Conservation (phyloP, 768 basidiomycete genomes). For the Bullera alba region DNA sequence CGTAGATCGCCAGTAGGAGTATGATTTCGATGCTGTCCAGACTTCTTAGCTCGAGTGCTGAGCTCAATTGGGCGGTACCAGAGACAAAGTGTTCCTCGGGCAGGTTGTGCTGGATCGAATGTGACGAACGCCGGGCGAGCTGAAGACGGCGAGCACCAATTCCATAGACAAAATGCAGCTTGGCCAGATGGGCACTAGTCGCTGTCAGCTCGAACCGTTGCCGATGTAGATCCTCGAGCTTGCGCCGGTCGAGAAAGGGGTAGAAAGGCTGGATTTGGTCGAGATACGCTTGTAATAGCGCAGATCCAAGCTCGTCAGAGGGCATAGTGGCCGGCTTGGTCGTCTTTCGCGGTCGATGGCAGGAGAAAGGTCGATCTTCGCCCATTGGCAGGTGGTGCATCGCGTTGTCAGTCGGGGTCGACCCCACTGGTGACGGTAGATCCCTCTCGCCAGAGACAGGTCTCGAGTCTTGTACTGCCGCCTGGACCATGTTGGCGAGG, state of each 20-base stretch:
- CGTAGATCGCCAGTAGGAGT: not conserved
- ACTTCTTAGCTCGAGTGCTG: constrained; percentile 1
- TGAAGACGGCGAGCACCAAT: constrained; percentile 4
- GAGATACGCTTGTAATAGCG: constrained; percentile 1
- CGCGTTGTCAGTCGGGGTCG: not conserved
- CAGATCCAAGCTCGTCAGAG: not conserved
- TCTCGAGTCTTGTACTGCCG: constrained; percentile 1
- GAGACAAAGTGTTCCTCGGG: constrained; percentile 5
- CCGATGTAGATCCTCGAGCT: not conserved
- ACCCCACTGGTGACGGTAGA: no score
- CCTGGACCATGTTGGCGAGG: constrained; percentile 8
- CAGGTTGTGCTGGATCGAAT: not conserved
- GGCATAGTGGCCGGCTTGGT: constrained; percentile 1
- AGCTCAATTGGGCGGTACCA: not conserved
- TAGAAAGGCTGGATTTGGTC: constrained; percentile 1
- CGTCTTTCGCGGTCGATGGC: constrained; percentile 4
- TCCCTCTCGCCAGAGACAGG: no score
- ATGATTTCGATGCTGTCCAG: constrained; percentile 2
- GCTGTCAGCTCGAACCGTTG: not conserved
- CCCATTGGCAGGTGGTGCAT: constrained; percentile 2
- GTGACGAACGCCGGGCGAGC: not conserved
- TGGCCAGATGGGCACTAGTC: not conserved
- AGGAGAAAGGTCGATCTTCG: constrained; percentile 6
- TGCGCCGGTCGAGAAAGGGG: constrained; percentile 1
- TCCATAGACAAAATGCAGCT: constrained; percentile 3